Conservation (phyloP, 2,329 filamentous ascomycete species). For the Biscogniauxia marginata region DNA sequence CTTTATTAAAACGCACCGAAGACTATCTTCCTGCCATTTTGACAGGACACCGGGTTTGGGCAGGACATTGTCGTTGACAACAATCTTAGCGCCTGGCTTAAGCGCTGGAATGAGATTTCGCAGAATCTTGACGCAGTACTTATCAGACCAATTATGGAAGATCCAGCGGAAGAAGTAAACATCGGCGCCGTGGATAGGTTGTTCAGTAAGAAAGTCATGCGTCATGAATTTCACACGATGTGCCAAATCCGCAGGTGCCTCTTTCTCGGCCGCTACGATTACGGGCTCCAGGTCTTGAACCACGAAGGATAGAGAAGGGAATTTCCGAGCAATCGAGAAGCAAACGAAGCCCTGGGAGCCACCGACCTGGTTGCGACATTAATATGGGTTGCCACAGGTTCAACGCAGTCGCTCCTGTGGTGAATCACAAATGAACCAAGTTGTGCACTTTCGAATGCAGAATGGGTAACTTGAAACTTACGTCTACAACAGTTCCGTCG, state of each 20-base stretch:
- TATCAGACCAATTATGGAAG: conserved; percentile 46
- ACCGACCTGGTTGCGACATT: conserved; percentile 12
- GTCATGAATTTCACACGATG: conserved; percentile 12
- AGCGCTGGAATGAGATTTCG: conserved; percentile 38
- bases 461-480: conserved; percentile 5
- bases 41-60: too few relatives aligned
- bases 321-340: conserved; percentile 11
- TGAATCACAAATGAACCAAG: too few relatives aligned
- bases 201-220: conserved; percentile 22
- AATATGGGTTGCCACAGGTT: too few relatives aligned
- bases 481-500: conserved; percentile 14
- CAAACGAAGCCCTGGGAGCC: conserved; percentile 15
- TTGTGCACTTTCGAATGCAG: too few relatives aligned
- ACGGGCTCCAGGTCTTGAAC: conserved; percentile 31
- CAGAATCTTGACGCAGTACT: conserved; percentile 32
- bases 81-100: conserved; percentile 33
- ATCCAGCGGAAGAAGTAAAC: conserved; percentile 44
- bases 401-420: too few relatives aligned
- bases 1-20: too few relatives aligned
- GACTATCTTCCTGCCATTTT: too few relatives aligned
- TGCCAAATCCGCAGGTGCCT: not conserved
- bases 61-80: conserved; percentile 25
- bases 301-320: conserved; percentile 11
- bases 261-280: conserved; percentile 6
- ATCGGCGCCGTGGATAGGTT: conserved; percentile 30